A percentile compares a stretch with the other conserved stretches of the same genome.
phyloP scores from a whole-genome alignment of 2,329 filamentous ascomycete species.

The Cladorrhinum sp. region DNA sequence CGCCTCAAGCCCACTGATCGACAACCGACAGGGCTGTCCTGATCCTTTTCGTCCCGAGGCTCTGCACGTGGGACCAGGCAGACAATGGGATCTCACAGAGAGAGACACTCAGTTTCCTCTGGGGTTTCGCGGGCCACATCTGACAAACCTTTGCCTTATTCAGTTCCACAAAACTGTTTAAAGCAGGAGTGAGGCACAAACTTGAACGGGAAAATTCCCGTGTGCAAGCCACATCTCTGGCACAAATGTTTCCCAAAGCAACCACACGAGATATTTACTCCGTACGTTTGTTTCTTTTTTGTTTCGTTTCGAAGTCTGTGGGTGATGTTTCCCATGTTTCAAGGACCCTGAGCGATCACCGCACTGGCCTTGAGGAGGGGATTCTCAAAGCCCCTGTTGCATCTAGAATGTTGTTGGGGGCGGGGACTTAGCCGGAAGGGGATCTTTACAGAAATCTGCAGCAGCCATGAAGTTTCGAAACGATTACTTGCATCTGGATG shows the following conservation, averaged over 20 bases:
- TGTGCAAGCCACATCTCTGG: neutral
- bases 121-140: neutral
- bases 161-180: too few species aligned
- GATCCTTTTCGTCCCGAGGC: neutral
- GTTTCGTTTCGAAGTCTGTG: slow-evolving; percentile 23
- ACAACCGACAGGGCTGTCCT: neutral
- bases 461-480: neutral
- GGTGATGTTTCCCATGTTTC: slow-evolving; percentile 15
- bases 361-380: slow-evolving; percentile 15
- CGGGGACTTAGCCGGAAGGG: neutral
- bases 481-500: neutral
- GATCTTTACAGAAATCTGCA: neutral
- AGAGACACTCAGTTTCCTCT: neutral
- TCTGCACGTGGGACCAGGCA: neutral
- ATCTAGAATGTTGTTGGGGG: neutral
- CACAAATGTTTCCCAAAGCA: neutral
- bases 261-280: neutral
- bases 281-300: neutral
- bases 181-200: neutral
- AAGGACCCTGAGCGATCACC: slow-evolving; percentile 10
- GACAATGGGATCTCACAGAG: neutral
- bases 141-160: neutral
- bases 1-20: neutral
- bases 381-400: neutral
- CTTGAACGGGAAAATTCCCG: too few species aligned